Evolutionary conservation across 768 basidiomycete species (phyloP), one percentile per base, ranked within the genome.

Genomic region (Leccinum boreale): DNA sequence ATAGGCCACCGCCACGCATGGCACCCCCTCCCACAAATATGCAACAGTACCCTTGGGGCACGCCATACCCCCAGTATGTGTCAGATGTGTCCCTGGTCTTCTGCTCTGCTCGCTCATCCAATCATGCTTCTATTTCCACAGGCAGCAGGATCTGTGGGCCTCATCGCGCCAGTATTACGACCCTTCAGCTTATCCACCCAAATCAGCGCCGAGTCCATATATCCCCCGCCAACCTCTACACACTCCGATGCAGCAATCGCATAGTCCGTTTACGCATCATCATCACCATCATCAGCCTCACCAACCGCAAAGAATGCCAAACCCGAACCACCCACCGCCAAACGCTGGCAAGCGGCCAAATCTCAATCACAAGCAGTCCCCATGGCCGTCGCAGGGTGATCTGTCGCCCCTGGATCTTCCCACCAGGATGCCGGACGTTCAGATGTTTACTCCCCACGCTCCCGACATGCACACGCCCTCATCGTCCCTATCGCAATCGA

Each of bases 171-270:
- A 35, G n/a, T 26, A 61, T 39, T 12, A 52, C 3, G 39, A 55
- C 4, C 10, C 57, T 7, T 12, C 55, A 23, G 44, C 47, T 45
- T 58, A 66, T 57, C 63, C 39, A 19, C 68, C 53, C 8, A 62
- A 28, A 58, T 60, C 65, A 23, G 62, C 54, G 12, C 71, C 72
- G 4, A 72, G 72, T 23, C 72, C 72, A 12, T 72, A 72, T 59
- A 59, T 72, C 56, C 67, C 72, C 12, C 62, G 10, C 47, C 70
- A 73, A 19, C 56, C 57, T 17, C 5, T 58, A 11, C 15, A 56
- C 42, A 35, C 59, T 1, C 62, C 65, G 35, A 55, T 36, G n/a
- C 58, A 49, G 45, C 39, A 42, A 42, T 42, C 55, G 23, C 61
- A 57, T 48, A 56, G 58, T 47, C 68, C 57, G 14, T 49, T 49